Percentiles rank a stretch among this genome's conserved stretches.
These are phyloP conservation scores for Vigna angularis DNA, from an alignment of 306 rosid genomes.

Conservation along the genomic window DNA sequence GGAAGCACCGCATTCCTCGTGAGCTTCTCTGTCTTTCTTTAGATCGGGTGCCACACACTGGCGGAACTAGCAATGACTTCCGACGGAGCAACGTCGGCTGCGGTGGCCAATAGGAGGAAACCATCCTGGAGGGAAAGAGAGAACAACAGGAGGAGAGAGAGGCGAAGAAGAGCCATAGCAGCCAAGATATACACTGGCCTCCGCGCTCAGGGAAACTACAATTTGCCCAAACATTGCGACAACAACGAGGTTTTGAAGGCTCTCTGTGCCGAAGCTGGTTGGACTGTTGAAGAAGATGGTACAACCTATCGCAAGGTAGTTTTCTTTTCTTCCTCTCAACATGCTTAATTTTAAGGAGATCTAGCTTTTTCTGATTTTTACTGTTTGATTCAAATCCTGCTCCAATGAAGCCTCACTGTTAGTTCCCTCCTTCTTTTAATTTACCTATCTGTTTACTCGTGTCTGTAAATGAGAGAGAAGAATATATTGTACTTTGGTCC, in stretches of 20 bases:
- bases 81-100: slow-evolving; percentile 84
- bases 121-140: slow-evolving; percentile 99
- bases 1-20: slow-evolving; percentile 65
- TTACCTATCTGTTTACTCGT: slow-evolving; percentile 4
- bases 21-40: slow-evolving; percentile 43
- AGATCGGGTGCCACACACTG: slow-evolving; percentile 55
- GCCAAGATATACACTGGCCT: slow-evolving; percentile 87
- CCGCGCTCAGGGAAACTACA: slow-evolving; percentile 88
- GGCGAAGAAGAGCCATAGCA: slow-evolving; percentile 83
- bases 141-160: slow-evolving; percentile 89
- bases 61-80: slow-evolving; percentile 63
- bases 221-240: slow-evolving; percentile 90
- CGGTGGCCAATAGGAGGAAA: slow-evolving; percentile 66
- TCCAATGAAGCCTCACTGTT: slow-evolving; percentile 1
- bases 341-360: slow-evolving; percentile 9
- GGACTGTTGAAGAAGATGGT: slow-evolving; percentile 97
- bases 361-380: slow-evolving; percentile 3
- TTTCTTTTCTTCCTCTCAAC: not conserved
- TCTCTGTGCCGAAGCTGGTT: slow-evolving; percentile 89
- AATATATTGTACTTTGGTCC: slow-evolving; percentile 29
- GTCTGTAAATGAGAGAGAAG: not conserved
- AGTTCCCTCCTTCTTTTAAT: not conserved
- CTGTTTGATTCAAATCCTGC: slow-evolving; percentile 29
- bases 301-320: slow-evolving; percentile 86
- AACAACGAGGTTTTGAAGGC: slow-evolving; percentile 93